A percentile compares a stretch with the other conserved stretches of the same genome.
These are phyloP conservation scores for Chrysoporthe austroafricana DNA, from an alignment of 2,329 filamentous ascomycete genomes.

Conservation along the genomic window DNA sequence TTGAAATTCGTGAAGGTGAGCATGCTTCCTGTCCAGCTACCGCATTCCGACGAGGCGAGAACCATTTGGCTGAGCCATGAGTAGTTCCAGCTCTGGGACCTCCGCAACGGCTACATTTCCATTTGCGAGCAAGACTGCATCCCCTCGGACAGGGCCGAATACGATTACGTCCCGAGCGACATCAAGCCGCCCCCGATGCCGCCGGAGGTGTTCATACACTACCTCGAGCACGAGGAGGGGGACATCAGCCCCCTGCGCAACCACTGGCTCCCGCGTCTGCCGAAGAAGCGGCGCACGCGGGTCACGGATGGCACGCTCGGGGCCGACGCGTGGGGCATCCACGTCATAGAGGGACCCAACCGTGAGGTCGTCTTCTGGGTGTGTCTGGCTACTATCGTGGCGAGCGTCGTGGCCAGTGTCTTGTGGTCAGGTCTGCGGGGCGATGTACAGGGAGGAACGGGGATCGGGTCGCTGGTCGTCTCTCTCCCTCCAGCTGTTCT, in stretches of 20 bases:
- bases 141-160: conserved; percentile 4
- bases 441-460: conserved; percentile 10
- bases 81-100: conserved; percentile 79
- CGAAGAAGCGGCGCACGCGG: conserved; percentile 32
- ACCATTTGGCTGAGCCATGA: conserved; percentile 58
- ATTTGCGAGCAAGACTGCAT: conserved; percentile 78
- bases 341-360: conserved; percentile 16
- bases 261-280: conserved; percentile 36
- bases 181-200: conserved; percentile 10
- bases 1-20: not conserved
- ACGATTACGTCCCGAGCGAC: conserved; percentile 11
- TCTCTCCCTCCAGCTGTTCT: conserved; percentile 1
- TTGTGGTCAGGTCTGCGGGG: conserved; percentile 4
- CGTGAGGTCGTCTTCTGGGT: conserved; percentile 15
- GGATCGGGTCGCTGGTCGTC: not conserved
- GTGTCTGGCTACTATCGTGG: not conserved
- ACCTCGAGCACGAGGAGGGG: conserved; percentile 14
- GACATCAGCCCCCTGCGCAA: conserved; percentile 2
- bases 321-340: conserved; percentile 17
- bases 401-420: conserved; percentile 4
- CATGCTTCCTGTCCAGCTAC: not conserved
- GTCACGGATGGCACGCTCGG: conserved; percentile 29
- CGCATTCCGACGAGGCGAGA: conserved; percentile 56
- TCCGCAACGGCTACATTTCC: conserved; percentile 80
- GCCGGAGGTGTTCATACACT: conserved; percentile 19